A percentile compares a stretch with the other conserved stretches of the same genome.
These are phyloP conservation scores for Solanum tarapatanum DNA, from an alignment of 257 asterid genomes.

Conservation along the genomic window DNA sequence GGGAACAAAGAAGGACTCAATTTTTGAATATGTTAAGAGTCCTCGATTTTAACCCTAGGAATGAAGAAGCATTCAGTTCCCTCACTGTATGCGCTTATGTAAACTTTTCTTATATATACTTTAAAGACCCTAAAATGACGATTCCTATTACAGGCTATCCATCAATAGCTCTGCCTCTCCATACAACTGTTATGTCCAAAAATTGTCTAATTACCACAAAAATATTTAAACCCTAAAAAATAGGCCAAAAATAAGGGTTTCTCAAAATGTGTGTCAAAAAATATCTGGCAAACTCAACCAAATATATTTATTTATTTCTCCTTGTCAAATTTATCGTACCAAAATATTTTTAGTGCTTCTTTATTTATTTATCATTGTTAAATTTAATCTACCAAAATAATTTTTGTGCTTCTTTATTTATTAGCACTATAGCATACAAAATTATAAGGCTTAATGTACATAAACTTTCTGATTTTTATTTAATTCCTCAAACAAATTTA, in stretches of 20 bases:
- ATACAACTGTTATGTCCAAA: background rate
- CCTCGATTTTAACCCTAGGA: background rate
- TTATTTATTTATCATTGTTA: background rate
- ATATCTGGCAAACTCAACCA: background rate
- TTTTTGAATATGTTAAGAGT: background rate
- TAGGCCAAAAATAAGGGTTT: background rate
- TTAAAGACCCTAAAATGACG: background rate
- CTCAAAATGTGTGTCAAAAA: background rate
- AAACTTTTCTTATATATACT: background rate
- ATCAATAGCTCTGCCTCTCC: background rate
- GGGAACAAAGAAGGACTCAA: constrained; percentile 1
- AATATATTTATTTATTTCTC: background rate
- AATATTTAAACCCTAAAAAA: background rate
- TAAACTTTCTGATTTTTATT: background rate
- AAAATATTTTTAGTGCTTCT: background rate
- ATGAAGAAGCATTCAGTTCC: background rate
- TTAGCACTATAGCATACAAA: background rate
- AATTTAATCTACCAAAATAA: background rate
- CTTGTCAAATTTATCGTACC: background rate
- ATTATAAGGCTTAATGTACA: background rate
- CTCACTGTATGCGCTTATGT: background rate
- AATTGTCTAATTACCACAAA: background rate
- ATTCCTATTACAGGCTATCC: background rate
- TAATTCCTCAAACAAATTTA: background rate
- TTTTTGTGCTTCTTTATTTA: background rate